Conservation (phyloP, 2,329 filamentous ascomycete genomes). For the Penicillium sp. region DNA sequence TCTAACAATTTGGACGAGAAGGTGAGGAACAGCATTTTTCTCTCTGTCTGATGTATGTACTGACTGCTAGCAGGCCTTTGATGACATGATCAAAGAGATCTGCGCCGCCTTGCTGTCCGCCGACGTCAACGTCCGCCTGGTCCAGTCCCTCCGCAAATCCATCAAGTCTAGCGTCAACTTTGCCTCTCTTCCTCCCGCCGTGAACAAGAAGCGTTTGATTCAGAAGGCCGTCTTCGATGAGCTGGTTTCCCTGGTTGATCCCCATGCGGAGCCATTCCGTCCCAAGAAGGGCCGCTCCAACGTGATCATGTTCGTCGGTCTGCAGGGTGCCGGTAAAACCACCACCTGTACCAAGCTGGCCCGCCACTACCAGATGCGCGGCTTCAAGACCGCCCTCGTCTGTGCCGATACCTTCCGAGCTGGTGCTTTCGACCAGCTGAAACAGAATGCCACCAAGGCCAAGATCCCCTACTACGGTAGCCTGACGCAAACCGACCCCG, state of each 20-base stretch:
- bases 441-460: constrained; percentile 97
- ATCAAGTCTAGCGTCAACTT: constrained; percentile 90
- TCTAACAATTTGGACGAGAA: constrained; percentile 94
- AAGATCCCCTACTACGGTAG: constrained; percentile 99
- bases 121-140: constrained; percentile 92
- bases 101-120: constrained; percentile 90
- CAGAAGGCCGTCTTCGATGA: constrained; percentile 98
- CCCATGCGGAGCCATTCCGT: constrained; percentile 89
- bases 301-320: constrained; percentile 98
- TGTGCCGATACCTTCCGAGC: constrained; percentile 98
- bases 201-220: constrained; percentile 97
- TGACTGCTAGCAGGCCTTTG: constrained; percentile 77
- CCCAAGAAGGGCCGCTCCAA: constrained; percentile 93
- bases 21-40: too few species aligned
- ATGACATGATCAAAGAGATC: constrained; percentile 97
- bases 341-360: constrained; percentile 97
- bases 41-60: too few species aligned
- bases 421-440: constrained; percentile 94
- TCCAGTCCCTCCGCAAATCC: constrained; percentile 81
- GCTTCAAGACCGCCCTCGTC: constrained; percentile 85
- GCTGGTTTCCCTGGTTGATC: constrained; percentile 88
- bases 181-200: constrained; percentile 77
- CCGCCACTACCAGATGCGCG: constrained; percentile 83
- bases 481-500: constrained; percentile 89
- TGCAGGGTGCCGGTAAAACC: constrained; percentile 95